Evolutionary conservation across 1,284 basidiomycete species (phyloP).

Genomic region (Inonotus hispidus): DNA sequence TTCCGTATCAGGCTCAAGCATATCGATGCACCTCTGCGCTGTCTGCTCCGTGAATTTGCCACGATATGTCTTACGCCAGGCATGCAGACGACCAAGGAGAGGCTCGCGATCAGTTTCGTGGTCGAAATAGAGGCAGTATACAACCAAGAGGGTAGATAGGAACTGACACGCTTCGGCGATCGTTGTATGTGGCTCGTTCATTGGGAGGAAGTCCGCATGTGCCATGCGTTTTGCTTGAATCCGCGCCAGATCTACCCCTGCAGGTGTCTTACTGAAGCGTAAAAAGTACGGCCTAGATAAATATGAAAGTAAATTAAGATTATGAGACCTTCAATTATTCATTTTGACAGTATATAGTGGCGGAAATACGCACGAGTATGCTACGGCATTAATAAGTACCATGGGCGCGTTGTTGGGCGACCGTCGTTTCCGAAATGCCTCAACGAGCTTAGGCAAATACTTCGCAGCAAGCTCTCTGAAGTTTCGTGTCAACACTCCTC

Average conservation of each 20-base stretch:
- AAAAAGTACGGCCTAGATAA: constrained; percentile 36
- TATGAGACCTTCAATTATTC: too few species aligned
- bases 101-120: constrained; percentile 26
- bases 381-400: constrained; percentile 31
- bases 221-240: constrained; percentile 34
- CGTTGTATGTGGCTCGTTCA: constrained; percentile 21
- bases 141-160: constrained; percentile 33
- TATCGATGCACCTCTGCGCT: constrained; percentile 31
- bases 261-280: constrained; percentile 31
- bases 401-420: constrained; percentile 25
- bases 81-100: constrained; percentile 28
- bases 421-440: constrained; percentile 26
- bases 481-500: background rate
- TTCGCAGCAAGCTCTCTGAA: constrained; percentile 37
- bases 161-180: constrained; percentile 36
- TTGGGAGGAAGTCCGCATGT: constrained; percentile 20
- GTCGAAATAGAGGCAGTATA: constrained; percentile 32
- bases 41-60: constrained; percentile 29
- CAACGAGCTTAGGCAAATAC: constrained; percentile 31
- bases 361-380: constrained; percentile 28
- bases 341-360: background rate
- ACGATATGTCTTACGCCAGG: constrained; percentile 28
- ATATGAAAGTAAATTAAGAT: background rate
- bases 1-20: constrained; percentile 26
- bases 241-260: constrained; percentile 29